Evolutionary conservation across 2,329 filamentous ascomycete genomes (phyloP).

Genomic region (Alternaria angustiovoidea): DNA sequence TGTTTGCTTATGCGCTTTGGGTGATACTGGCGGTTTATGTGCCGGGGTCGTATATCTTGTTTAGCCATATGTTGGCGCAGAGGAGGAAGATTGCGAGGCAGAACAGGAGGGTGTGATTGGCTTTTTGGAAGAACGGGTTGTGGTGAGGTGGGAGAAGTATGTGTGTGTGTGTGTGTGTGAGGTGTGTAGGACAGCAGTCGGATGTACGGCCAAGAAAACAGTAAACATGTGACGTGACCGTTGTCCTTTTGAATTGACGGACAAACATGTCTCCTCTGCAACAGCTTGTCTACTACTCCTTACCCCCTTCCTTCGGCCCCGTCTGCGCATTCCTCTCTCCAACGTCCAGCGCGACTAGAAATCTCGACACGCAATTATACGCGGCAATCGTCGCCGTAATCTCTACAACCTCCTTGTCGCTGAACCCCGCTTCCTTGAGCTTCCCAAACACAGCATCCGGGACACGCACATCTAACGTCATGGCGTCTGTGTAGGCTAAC

Average conservation of each 20-base stretch:
- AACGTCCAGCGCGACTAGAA: conserved; percentile 80
- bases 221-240: neutral
- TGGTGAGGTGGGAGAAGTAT: too few relatives aligned
- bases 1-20: conserved; percentile 67
- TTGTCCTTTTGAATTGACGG: too few relatives aligned
- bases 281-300: conserved; percentile 9
- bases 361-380: conserved; percentile 87
- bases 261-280: too few relatives aligned
- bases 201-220: neutral
- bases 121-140: too few relatives aligned
- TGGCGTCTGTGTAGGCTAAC: conserved; percentile 79
- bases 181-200: neutral
- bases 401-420: conserved; percentile 78
- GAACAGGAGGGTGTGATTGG: neutral
- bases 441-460: conserved; percentile 71
- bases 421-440: conserved; percentile 66
- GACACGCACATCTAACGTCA: conserved; percentile 78
- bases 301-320: conserved; percentile 27
- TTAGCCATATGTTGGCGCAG: conserved; percentile 95
- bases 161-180: neutral
- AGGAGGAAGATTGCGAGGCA: conserved; percentile 70
- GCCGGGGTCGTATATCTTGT: conserved; percentile 83
- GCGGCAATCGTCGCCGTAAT: conserved; percentile 79
- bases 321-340: conserved; percentile 52
- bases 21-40: conserved; percentile 77